Evolutionary conservation across 2,329 filamentous ascomycete genomes (phyloP).

Genomic region (Colletotrichum shisoi): DNA sequence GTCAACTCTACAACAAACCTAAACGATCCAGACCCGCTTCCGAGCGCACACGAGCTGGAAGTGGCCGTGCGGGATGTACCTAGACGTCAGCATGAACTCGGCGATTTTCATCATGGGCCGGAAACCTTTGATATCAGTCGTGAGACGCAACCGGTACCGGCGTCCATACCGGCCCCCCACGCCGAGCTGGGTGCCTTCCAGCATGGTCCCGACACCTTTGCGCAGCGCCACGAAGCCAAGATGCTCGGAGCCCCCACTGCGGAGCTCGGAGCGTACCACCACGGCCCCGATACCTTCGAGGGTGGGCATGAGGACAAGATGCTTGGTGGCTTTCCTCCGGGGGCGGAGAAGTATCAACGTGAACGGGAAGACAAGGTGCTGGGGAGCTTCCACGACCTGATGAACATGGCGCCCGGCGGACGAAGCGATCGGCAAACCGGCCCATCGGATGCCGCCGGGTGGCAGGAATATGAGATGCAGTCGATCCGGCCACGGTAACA

Average conservation of each 20-base stretch:
- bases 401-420: conserved; percentile 16
- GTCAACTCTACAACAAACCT: conserved; percentile 33
- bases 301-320: conserved; percentile 36
- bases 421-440: conserved; percentile 7
- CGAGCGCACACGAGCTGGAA: conserved; percentile 32
- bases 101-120: conserved; percentile 34
- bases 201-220: conserved; percentile 33
- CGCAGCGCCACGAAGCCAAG: conserved; percentile 28
- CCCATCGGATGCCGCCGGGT: conserved; percentile 2
- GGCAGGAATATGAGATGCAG: conserved; percentile 32
- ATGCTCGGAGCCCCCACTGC: conserved; percentile 31
- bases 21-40: conserved; percentile 28
- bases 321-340: conserved; percentile 25
- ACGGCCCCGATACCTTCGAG: conserved; percentile 34
- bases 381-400: conserved; percentile 32
- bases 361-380: conserved; percentile 36
- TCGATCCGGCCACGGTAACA: conserved; percentile 21
- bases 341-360: conserved; percentile 22
- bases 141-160: neutral
- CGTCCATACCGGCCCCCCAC: conserved; percentile 1
- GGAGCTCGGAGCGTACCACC: conserved; percentile 34
- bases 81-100: conserved; percentile 34
- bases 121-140: conserved; percentile 3
- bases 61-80: conserved; percentile 32
- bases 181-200: conserved; percentile 35